A percentile compares a stretch with the other conserved stretches of the same genome.
phyloP scores from a whole-genome alignment of 352 stramenopile species.

The Lagenidium sp. region DNA sequence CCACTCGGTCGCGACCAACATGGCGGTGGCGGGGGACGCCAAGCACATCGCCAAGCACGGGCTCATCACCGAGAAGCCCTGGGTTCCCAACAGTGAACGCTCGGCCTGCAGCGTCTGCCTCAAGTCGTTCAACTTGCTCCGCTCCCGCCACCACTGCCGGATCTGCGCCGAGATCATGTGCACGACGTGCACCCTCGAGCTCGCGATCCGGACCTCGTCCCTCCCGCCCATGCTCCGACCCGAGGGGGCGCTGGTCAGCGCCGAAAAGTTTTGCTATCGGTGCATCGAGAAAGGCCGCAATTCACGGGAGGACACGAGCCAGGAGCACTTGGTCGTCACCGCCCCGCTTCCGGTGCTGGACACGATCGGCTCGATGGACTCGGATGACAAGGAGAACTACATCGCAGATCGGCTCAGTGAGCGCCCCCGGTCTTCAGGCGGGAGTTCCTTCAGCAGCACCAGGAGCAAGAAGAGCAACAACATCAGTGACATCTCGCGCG shows the following conservation, averaged over 20 bases:
- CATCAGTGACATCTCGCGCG: neutral
- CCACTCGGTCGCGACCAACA: constrained; percentile 22
- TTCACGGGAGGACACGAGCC: constrained; percentile 19
- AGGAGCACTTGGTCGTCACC: constrained; percentile 4
- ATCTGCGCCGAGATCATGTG: constrained; percentile 83
- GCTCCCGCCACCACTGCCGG: constrained; percentile 70
- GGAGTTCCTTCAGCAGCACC: too few relatives aligned
- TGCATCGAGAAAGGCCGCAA: constrained; percentile 63
- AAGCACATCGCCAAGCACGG: constrained; percentile 51
- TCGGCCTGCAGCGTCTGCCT: constrained; percentile 66
- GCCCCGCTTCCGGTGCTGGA: neutral
- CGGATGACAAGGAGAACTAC: constrained; percentile 7
- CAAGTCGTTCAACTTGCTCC: constrained; percentile 68
- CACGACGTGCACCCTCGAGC: constrained; percentile 49
- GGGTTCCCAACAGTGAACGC: constrained; percentile 59
- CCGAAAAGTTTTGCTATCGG: constrained; percentile 80
- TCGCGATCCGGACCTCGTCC: constrained; percentile 42
- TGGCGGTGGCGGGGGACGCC: constrained; percentile 40
- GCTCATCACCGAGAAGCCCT: constrained; percentile 56
- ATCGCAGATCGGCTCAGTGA: constrained; percentile 1
- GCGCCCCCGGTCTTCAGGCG: too few relatives aligned
- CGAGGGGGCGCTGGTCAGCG: constrained; percentile 47
- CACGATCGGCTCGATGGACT: neutral
- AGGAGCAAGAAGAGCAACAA: constrained; percentile 1
- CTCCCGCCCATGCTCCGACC: constrained; percentile 44